Evolutionary conservation across 805 yeast genomes (phyloP).

Genomic region (Lachancea waltii): DNA sequence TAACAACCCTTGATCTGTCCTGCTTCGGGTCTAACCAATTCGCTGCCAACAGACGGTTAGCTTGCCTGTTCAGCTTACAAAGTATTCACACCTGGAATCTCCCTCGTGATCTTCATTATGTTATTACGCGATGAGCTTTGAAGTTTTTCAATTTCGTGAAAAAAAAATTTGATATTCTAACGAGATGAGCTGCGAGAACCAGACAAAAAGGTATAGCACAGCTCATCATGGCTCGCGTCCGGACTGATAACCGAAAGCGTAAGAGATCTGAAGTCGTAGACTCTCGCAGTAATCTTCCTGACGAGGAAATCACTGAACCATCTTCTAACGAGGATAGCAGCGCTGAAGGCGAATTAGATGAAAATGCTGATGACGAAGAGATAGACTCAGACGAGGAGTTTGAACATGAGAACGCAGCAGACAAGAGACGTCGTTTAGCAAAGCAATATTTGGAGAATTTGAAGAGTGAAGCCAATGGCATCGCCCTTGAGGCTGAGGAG

Average conservation of each 20-base stretch:
- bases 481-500: conserved; percentile 15
- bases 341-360: conserved; percentile 32
- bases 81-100: no score
- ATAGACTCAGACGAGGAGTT: conserved; percentile 66
- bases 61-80: no score
- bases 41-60: no score
- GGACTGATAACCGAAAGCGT: conserved; percentile 14
- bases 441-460: conserved; percentile 83
- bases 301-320: conserved; percentile 50
- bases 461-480: conserved; percentile 48
- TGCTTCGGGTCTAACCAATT: no score
- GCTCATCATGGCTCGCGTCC: conserved; percentile 4
- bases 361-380: conserved; percentile 36
- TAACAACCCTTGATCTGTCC: conserved; percentile 12
- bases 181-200: conserved; percentile 20
- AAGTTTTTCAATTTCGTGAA: conserved; percentile 7
- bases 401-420: conserved; percentile 76
- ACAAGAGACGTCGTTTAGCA: conserved; percentile 88
- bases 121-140: background rate
- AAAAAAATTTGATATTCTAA: conserved; percentile 8
- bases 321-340: conserved; percentile 46
- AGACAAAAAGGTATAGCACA: background rate
- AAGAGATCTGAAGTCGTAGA: conserved; percentile 18
- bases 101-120: no score
- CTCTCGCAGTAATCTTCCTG: conserved; percentile 21